These are phyloP conservation scores for Fonsecaea pedrosoi DNA, from an alignment of 2,329 filamentous ascomycete species.

Conservation along the genomic window DNA sequence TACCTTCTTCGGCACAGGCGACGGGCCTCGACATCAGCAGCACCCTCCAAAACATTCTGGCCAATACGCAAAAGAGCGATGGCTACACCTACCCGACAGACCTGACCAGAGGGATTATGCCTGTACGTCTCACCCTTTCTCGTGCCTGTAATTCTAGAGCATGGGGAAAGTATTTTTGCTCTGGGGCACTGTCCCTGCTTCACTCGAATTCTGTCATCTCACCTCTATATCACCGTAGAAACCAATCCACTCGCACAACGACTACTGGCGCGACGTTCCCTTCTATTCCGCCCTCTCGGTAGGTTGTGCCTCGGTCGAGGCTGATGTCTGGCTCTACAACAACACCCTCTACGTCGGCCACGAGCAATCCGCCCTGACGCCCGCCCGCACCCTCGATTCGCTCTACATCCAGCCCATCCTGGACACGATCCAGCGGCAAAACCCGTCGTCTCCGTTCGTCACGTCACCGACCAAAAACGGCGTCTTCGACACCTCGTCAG, in stretches of 20 bases:
- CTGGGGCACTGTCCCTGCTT: not conserved
- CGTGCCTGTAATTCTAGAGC: not conserved
- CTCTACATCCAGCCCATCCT: slow-evolving; percentile 60
- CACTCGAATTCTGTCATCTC: not conserved
- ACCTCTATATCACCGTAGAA: slow-evolving; percentile 30
- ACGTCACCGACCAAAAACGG: slow-evolving; percentile 62
- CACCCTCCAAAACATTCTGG: slow-evolving; percentile 39
- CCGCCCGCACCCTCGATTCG: slow-evolving; percentile 49
- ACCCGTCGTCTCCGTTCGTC: slow-evolving; percentile 60
- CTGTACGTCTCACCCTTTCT: slow-evolving; percentile 40
- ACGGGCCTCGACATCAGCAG: slow-evolving; percentile 29
- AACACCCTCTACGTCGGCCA: slow-evolving; percentile 53
- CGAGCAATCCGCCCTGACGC: slow-evolving; percentile 46
- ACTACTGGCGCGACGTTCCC: slow-evolving; percentile 52
- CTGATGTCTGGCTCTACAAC: slow-evolving; percentile 54
- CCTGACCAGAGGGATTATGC: slow-evolving; percentile 48
- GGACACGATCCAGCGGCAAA: slow-evolving; percentile 62
- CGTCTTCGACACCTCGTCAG: slow-evolving; percentile 63
- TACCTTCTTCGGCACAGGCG: slow-evolving; percentile 30
- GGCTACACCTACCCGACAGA: slow-evolving; percentile 46
- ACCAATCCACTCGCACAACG: slow-evolving; percentile 52
- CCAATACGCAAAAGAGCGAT: slow-evolving; percentile 37
- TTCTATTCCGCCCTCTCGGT: slow-evolving; percentile 49
- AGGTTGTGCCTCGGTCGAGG: slow-evolving; percentile 55
- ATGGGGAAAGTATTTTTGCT: not conserved